Conservation (phyloP, 306 rosid species). For the Fagus crenata region DNA sequence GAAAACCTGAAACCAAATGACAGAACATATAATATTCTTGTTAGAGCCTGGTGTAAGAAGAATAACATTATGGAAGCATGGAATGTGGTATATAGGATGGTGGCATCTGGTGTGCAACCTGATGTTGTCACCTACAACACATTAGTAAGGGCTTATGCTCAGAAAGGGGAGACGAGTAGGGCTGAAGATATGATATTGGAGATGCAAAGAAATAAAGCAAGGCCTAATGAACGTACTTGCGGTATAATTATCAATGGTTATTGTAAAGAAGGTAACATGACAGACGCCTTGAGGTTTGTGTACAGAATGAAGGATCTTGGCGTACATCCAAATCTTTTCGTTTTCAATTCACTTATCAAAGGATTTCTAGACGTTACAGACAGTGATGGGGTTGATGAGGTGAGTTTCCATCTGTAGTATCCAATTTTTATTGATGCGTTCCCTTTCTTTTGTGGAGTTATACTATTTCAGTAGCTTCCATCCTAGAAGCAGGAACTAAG, state of each 20-base stretch:
- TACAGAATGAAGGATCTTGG: slow-evolving; percentile 76
- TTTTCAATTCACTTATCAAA: slow-evolving; percentile 86
- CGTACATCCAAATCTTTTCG: slow-evolving; percentile 72
- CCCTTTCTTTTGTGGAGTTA: neutral
- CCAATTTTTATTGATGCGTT: neutral
- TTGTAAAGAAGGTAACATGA: slow-evolving; percentile 83
- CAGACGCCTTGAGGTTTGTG: slow-evolving; percentile 78
- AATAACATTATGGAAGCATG: slow-evolving; percentile 69
- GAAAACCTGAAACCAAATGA: slow-evolving; percentile 68
- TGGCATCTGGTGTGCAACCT: slow-evolving; percentile 69
- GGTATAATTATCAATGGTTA: slow-evolving; percentile 80
- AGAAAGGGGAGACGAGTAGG: slow-evolving; percentile 62
- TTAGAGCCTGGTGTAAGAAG: slow-evolving; percentile 82
- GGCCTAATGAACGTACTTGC: slow-evolving; percentile 86
- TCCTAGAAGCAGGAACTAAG: neutral
- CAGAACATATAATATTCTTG: slow-evolving; percentile 81
- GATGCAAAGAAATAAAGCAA: slow-evolving; percentile 59
- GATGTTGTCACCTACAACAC: slow-evolving; percentile 92
- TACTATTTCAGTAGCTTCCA: neutral
- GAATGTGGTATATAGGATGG: slow-evolving; percentile 69
- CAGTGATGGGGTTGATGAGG: slow-evolving; percentile 77
- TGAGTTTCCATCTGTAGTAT: slow-evolving; percentile 25
- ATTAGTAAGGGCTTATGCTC: slow-evolving; percentile 81
- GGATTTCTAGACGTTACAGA: slow-evolving; percentile 76
- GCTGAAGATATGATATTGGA: slow-evolving; percentile 72